Evolutionary conservation across 2,329 filamentous ascomycete genomes (phyloP), one percentile per base, ranked within the genome.

Genomic region (Thelonectria olida): DNA sequence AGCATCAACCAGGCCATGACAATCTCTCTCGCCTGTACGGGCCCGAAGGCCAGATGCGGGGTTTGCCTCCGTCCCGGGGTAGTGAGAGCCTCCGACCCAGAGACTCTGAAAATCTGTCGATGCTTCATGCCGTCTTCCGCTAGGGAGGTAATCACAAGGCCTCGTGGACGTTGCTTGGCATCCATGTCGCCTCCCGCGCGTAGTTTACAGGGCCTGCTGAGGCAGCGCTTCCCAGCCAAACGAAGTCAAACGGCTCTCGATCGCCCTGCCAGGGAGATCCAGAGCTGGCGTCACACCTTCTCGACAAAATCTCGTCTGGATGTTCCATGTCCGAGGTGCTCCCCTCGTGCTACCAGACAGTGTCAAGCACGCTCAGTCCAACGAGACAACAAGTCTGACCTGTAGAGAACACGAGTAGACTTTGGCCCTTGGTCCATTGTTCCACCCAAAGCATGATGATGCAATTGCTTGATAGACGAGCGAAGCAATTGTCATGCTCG

Each of bases 261-360:
- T 38, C 47, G 42, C 49, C 44, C 28, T 54, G 34, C 22, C 48
- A 59, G 51, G 49, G 59, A 56, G 36, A 57, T 41, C 47, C 45
- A 42, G 34, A 41, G 20, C 47, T 25, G 23, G 39, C 54, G 69
- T 71, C 36, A 47, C 61, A 72, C 69, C 64, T 63, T 23, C 52
- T 70, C 50, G 61, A 68, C 34, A 64, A 54, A 27, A 54, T 63
- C 63, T 72, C 61, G 67, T 59, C 65, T 64, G 62, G 57, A 53
- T 52, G 42, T 63, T 60, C 52, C 45, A 61, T 63, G 67, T 59
- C 64, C 62, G 66, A 63, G 52, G 57, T 55, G 55, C 57, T 34
- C 39, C 34, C 31, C 38, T 58, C 44, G 67, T 69, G 48, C 54
- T 49, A 71, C 68, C 44, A 56, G 53, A 44, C 23, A 51, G 54